Evolutionary conservation across 2,329 filamentous ascomycete species (phyloP), one percentile per base, ranked within the genome.

Genomic region (Trichoderma arundinaceum): DNA sequence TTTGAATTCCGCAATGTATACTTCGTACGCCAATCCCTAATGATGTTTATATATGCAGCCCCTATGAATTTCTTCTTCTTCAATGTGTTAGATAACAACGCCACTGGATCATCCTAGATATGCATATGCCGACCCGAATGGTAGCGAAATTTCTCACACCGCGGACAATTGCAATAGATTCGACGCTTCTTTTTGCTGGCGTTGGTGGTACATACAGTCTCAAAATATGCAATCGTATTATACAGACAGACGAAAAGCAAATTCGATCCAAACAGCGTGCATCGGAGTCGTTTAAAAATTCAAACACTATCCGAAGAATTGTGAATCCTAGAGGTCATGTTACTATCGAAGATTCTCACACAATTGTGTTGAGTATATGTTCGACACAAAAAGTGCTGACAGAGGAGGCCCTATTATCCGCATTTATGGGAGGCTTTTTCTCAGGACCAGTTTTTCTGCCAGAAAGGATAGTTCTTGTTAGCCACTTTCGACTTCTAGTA

Each of bases 401-500:
- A n/a, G 46, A 61, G n/a, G 46, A 61, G n/a, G 58, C 22, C 7
- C 17, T 61, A 1, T 10, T 61, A 28, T 51, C 19, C n/a, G 19
- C 46, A 8, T 51, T 61, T 28, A 22, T 61, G 22, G 41, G 38
- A 1, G 58, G 58, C 4, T 61, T 61, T 10, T 61, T 61, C 15
- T 49, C 58, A 10, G 58, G 58, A n/a, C 58, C 58, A 17, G 22
- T 61, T 43, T 61, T 61, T 17, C 44, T 43, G n/a, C 58, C 58
- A 13, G 58, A 61, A 15, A 51, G 58, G 8, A 43, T 51, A 6
- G 46, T 15, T 4, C 58, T 61, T 7, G 44, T 1, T 49, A 19
- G 43, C 17, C 12, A 60, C 33, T 48, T 35, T 9, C 33, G 13
- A 4, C 4, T 28, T 49, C 33, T 43, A 4, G 57, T n/a, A 48